A percentile compares a stretch with the other conserved stretches of the same genome.
phyloP scores from a whole-genome alignment of 2,329 filamentous ascomycete genomes.

The Stenocarpella maydis region DNA sequence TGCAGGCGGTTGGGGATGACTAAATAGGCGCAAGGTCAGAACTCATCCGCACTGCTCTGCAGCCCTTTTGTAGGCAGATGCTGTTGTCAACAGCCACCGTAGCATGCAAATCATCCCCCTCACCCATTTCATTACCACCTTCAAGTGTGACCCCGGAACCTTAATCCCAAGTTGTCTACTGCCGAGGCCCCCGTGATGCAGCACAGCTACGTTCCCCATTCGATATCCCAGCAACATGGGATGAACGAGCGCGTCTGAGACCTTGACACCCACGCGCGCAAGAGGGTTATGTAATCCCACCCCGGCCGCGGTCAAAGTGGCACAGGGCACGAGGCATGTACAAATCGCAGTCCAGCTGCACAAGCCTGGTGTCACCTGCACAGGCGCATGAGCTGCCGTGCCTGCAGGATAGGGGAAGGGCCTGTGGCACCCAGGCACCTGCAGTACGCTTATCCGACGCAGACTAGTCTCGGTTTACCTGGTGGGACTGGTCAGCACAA shows the following conservation, averaged over 20 bases:
- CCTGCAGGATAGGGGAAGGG: background rate
- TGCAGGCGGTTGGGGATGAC: background rate
- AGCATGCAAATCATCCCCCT: background rate
- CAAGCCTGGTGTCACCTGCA: background rate
- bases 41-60: background rate
- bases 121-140: background rate
- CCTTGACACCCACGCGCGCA: background rate
- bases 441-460: conserved; percentile 3
- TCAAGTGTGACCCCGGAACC: too few species aligned
- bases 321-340: background rate
- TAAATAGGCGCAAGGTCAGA: background rate
- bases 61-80: background rate
- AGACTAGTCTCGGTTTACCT: background rate
- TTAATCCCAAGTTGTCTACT: background rate
- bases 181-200: conserved; percentile 6
- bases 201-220: background rate
- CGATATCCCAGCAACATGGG: conserved; percentile 3
- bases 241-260: background rate
- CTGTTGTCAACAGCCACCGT: background rate
- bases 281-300: background rate
- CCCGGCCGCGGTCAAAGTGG: background rate
- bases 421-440: background rate
- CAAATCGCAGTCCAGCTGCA: too few species aligned
- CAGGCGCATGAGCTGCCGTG: background rate
- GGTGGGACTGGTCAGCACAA: background rate